Conservation (phyloP, 345 rosid genomes). For the Rhodomyrtus tomentosa region DNA sequence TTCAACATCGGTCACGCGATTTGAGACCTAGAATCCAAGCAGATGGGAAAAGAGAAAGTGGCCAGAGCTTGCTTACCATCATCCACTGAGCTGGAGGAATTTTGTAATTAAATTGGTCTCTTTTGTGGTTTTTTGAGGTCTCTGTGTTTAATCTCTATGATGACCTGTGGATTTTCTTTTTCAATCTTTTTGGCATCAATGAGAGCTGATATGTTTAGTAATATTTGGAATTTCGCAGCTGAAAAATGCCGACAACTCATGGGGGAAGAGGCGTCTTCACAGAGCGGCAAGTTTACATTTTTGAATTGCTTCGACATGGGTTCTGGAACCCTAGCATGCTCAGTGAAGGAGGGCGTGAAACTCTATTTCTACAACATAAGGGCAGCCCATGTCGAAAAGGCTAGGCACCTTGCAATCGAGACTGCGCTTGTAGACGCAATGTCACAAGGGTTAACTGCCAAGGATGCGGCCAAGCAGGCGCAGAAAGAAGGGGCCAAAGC, state of each 20-base stretch:
- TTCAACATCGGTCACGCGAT: neutral
- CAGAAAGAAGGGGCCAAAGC: slow-evolving; percentile 78
- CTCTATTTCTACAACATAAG: slow-evolving; percentile 78
- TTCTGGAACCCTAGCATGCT: slow-evolving; percentile 68
- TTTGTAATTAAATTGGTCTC: neutral
- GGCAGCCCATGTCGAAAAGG: slow-evolving; percentile 67
- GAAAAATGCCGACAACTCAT: slow-evolving; percentile 80
- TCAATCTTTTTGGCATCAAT: neutral
- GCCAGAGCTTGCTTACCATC: neutral
- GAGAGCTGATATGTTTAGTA: neutral
- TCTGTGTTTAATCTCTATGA: neutral
- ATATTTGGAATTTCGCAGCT: slow-evolving; percentile 25
- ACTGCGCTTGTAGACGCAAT: slow-evolving; percentile 50
- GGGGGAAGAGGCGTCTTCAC: slow-evolving; percentile 73
- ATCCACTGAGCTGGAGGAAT: neutral
- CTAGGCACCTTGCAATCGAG: slow-evolving; percentile 55
- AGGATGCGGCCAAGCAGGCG: slow-evolving; percentile 62
- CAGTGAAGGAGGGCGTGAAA: slow-evolving; percentile 82
- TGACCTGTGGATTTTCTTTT: neutral
- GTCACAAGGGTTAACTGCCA: slow-evolving; percentile 45
- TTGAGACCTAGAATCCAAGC: neutral
- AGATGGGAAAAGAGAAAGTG: neutral
- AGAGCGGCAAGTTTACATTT: slow-evolving; percentile 83
- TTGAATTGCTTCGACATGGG: slow-evolving; percentile 90
- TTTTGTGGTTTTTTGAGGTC: neutral